A percentile compares a stretch with the other conserved stretches of the same genome.
These are phyloP conservation scores for Xylariaceae sp. DNA, from an alignment of 2,329 filamentous ascomycete genomes.

Conservation along the genomic window DNA sequence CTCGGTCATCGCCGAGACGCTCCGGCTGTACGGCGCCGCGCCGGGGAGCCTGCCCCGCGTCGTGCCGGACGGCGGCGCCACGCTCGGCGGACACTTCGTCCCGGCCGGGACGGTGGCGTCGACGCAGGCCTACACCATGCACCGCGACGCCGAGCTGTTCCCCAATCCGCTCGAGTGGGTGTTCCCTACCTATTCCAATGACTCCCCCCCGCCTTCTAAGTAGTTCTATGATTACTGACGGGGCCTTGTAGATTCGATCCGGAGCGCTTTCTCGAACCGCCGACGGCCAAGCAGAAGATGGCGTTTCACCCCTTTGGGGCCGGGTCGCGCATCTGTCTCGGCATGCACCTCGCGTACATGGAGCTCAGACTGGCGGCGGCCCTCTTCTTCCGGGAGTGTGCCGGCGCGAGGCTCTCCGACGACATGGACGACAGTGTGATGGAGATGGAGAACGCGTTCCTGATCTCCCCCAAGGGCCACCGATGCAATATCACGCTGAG, in stretches of 20 bases:
- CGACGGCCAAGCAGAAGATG: constrained; percentile 19
- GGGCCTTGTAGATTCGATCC: too few species aligned
- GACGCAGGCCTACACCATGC: constrained; percentile 32
- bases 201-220: too few species aligned
- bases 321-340: constrained; percentile 35
- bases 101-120: constrained; percentile 26
- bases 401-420: constrained; percentile 18
- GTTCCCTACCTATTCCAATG: too few species aligned
- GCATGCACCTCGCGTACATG: constrained; percentile 46
- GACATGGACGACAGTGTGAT: constrained; percentile 23
- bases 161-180: too few species aligned
- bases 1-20: constrained; percentile 19
- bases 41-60: constrained; percentile 26
- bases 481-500: too few species aligned
- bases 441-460: constrained; percentile 18
- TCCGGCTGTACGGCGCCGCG: constrained; percentile 26
- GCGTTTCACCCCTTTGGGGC: constrained; percentile 21
- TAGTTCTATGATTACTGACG: too few species aligned
- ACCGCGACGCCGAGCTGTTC: constrained; percentile 29
- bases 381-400: constrained; percentile 36
- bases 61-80: constrained; percentile 24
- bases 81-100: constrained; percentile 25
- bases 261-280: constrained; percentile 17
- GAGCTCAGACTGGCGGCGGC: constrained; percentile 43
- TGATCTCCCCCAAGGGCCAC: constrained; percentile 18